phyloP scores from a whole-genome alignment of 306 rosid species.

The Prunus kanzakura region DNA sequence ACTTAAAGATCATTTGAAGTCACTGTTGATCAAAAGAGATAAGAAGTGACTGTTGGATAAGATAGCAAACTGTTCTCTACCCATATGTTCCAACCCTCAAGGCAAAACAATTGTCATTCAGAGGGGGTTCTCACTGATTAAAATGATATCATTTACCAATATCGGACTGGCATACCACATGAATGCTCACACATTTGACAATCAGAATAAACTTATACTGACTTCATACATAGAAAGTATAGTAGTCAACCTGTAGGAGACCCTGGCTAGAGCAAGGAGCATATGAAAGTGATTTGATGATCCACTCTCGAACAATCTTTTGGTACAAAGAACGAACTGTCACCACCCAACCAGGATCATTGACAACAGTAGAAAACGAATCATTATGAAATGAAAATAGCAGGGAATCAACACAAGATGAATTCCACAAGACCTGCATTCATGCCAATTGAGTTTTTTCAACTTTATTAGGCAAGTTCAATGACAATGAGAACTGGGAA shows the following conservation, averaged over 20 bases:
- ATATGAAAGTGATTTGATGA: conserved; percentile 79
- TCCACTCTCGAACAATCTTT: conserved; percentile 94
- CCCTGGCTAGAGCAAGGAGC: conserved; percentile 99
- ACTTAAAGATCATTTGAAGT: not conserved
- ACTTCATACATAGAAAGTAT: conserved; percentile 20
- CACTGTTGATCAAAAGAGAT: not conserved
- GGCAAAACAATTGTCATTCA: not conserved
- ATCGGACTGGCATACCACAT: not conserved
- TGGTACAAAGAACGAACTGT: conserved; percentile 83
- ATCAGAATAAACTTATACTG: conserved; percentile 12
- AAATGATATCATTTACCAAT: not conserved
- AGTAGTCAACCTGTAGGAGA: conserved; percentile 82
- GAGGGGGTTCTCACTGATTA: not conserved
- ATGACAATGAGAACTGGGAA: not conserved
- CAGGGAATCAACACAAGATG: conserved; percentile 78
- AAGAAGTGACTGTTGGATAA: not conserved
- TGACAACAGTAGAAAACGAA: conserved; percentile 66
- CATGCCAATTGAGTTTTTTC: conserved; percentile 24
- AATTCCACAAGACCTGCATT: conserved; percentile 92
- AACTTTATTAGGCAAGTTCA: conserved; percentile 23
- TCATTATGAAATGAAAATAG: conserved; percentile 85
- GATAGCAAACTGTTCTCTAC: not conserved
- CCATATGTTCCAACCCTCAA: not conserved
- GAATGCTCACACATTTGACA: not conserved
- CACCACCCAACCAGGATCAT: conserved; percentile 88